Evolutionary conservation across 2,329 filamentous ascomycete genomes (phyloP).

Genomic region (Rhytidhysteron rufulum): DNA sequence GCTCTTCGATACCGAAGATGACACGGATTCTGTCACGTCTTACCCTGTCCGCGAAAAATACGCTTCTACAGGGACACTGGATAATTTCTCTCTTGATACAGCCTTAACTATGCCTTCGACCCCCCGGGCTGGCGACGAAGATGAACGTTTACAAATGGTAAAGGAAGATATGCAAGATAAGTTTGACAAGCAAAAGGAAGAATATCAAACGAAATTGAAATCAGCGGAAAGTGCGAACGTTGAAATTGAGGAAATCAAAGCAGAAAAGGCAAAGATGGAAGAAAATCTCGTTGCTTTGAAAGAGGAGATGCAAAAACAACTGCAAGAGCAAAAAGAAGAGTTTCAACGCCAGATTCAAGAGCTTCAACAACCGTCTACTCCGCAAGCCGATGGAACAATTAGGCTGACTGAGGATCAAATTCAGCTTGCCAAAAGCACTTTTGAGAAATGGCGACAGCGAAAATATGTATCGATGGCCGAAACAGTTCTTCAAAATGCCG

Average conservation of each 20-base stretch:
- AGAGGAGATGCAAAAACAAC: conserved; percentile 81
- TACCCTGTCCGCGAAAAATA: conserved; percentile 92
- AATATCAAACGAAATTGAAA: conserved; percentile 74
- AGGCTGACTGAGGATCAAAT: conserved; percentile 67
- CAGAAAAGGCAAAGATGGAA: conserved; percentile 82
- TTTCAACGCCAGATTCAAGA: conserved; percentile 83
- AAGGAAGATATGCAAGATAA: conserved; percentile 81
- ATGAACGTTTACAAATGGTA: conserved; percentile 69
- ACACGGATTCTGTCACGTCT: conserved; percentile 83
- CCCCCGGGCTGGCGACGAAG: conserved; percentile 73
- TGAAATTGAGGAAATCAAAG: conserved; percentile 78
- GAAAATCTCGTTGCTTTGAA: conserved; percentile 73
- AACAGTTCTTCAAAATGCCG: conserved; percentile 80
- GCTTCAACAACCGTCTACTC: conserved; percentile 46
- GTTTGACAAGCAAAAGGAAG: conserved; percentile 78
- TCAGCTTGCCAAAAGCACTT: conserved; percentile 61
- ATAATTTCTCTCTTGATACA: conserved; percentile 95
- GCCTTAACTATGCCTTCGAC: conserved; percentile 92
- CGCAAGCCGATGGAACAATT: conserved; percentile 34
- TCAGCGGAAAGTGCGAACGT: conserved; percentile 69
- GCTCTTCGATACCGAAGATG: conserved; percentile 66
- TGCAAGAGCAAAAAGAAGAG: conserved; percentile 76
- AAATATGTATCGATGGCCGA: conserved; percentile 95
- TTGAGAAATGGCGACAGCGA: conserved; percentile 74
- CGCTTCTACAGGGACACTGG: conserved; percentile 87